Base-by-base conservation (phyloP, 1,284 basidiomycete species). In the Rhizoctonia solani region DNA sequence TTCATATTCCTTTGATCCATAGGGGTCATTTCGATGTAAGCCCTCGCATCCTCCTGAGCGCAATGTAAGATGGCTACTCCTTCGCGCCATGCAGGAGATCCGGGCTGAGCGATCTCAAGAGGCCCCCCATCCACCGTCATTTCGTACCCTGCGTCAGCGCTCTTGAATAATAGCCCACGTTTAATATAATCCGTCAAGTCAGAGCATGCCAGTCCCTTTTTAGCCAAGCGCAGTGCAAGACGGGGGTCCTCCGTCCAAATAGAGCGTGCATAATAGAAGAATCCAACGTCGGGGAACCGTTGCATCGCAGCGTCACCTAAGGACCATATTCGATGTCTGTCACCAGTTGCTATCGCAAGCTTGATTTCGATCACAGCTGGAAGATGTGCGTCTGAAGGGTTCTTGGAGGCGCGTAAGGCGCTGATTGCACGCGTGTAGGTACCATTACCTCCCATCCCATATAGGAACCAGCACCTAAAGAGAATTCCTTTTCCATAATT, bases 1-100 rank as follows among this genome's bases (percentile, higher is more conserved):
- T 65, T 65, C 27, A 65, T 27, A 32, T 65, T 65, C 41, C 30
- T 54, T 19, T 65, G 61, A 25, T 65, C 61, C 61, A 65, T 54
- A 25, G 61, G 37, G 16, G 61, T 65, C 49, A 65, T 65, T 19
- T 65, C 61, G 37, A 65, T 65, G 41, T 65, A 65, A 6, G 49
- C 61, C 50, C 37, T 65, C 27, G 61, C 42, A 41, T 65, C 61
- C 39, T 65, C 61, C 29, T 44, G 50, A 3, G 49, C 50, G 37
- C 50, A 54, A 29, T 65, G 61, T 23, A 65, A 44, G n/a, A 65
- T 65, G 1, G 61, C 61, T 2, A 65, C 61, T 0, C 37, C 61
- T 30, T 65, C 61, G 9, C 61, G 47, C 61, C 61, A 65, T 3
- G 50, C 61, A n/a, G 61, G 61, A 1, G 49, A 44, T 3, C 61